phyloP scores from a whole-genome alignment of 2,329 filamentous ascomycete genomes.

The Pyricularia grisea region DNA sequence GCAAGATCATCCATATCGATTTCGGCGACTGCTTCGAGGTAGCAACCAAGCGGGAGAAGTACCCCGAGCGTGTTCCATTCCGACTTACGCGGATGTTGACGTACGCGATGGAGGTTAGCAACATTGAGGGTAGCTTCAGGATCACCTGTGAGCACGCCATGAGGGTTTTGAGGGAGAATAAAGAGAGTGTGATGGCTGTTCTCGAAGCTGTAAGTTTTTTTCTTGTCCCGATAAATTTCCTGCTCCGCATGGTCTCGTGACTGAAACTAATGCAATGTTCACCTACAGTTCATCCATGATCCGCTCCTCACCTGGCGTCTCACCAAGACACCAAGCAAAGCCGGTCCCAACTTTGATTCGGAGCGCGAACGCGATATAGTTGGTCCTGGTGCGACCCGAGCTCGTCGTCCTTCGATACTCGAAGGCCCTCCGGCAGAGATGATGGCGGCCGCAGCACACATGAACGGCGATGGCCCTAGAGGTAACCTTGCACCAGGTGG shows the following conservation, averaged over 20 bases:
- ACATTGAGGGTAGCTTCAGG: conserved; percentile 96
- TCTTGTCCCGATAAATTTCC: neutral
- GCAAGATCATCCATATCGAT: conserved; percentile 97
- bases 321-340: conserved; percentile 51
- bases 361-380: conserved; percentile 46
- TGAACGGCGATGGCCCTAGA: conserved; percentile 15
- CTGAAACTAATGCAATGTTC: neutral
- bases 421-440: conserved; percentile 54
- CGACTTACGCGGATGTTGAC: conserved; percentile 97
- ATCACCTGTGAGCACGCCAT: conserved; percentile 98
- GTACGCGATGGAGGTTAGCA: conserved; percentile 99
- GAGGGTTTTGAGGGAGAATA: conserved; percentile 91
- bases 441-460: conserved; percentile 32
- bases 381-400: conserved; percentile 34
- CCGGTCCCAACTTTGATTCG: conserved; percentile 58
- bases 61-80: conserved; percentile 95
- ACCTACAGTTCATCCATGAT: conserved; percentile 84
- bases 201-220: conserved; percentile 75
- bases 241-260: neutral
- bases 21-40: conserved; percentile 99
- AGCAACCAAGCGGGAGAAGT: conserved; percentile 99
- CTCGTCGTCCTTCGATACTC: conserved; percentile 60
- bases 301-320: conserved; percentile 97
- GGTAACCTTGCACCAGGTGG: conserved; percentile 28
- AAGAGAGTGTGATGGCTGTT: conserved; percentile 97